Percentiles rank a stretch among this genome's conserved stretches.
Evolutionary conservation across 192 early-diverging fungal genomes (phyloP).

Genomic region (Umbelopsis sp.): DNA sequence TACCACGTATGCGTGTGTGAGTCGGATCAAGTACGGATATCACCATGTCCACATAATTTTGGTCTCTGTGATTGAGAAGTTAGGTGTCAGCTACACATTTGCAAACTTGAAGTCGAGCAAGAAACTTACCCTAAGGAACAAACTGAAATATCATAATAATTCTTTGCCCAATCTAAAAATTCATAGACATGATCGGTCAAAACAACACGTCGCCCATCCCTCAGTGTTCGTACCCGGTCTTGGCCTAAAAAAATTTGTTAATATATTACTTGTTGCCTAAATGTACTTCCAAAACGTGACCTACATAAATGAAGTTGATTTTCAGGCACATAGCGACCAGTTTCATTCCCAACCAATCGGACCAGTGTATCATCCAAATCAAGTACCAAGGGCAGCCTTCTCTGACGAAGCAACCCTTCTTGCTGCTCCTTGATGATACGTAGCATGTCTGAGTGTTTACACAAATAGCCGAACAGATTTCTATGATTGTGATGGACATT

Average conservation of each 20-base stretch:
- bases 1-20: constrained; percentile 58
- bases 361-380: constrained; percentile 82
- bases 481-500: constrained; percentile 29
- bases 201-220: constrained; percentile 67
- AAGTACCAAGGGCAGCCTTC: constrained; percentile 70
- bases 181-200: constrained; percentile 67
- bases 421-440: constrained; percentile 58
- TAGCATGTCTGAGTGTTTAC: constrained; percentile 55
- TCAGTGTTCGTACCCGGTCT: constrained; percentile 57
- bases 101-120: background rate
- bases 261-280: background rate
- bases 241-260: constrained; percentile 48
- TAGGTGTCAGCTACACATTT: background rate
- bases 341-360: constrained; percentile 64
- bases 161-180: constrained; percentile 74
- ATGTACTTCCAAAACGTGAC: background rate
- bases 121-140: constrained; percentile 65
- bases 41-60: constrained; percentile 76
- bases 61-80: constrained; percentile 52
- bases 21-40: constrained; percentile 64
- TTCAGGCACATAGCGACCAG: constrained; percentile 64
- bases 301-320: constrained; percentile 34
- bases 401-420: constrained; percentile 45
- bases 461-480: constrained; percentile 68
- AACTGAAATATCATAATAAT: constrained; percentile 70